Percentiles rank a stretch among this genome's conserved stretches.
phyloP scores from a whole-genome alignment of 495 filamentous ascomycete genomes.

The Beverwykella pulmonaria region DNA sequence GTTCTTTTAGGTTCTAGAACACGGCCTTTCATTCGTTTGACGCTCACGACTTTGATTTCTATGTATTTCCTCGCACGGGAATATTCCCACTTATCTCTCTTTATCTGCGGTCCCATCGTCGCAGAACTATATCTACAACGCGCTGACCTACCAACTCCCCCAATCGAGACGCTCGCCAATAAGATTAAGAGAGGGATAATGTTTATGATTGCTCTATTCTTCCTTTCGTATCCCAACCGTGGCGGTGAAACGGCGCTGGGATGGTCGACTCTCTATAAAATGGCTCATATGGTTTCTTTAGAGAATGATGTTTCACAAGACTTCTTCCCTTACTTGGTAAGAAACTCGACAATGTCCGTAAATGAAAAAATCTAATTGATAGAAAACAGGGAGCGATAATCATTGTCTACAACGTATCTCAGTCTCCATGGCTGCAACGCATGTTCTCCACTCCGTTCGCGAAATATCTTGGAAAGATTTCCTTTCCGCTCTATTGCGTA shows the following conservation, averaged over 20 bases:
- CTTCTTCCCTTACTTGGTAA: not conserved
- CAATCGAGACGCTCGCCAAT: not conserved
- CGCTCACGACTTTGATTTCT: not conserved
- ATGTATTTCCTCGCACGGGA: not conserved
- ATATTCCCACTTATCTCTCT: not conserved
- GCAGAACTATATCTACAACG: not conserved
- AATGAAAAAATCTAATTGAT: no score
- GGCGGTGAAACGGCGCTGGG: not conserved
- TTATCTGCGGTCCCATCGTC: not conserved
- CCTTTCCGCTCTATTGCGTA: slow-evolving; percentile 57
- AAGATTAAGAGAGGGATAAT: not conserved
- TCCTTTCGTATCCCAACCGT: not conserved
- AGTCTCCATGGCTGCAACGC: not conserved
- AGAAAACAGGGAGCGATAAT: not conserved
- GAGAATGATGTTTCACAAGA: not conserved
- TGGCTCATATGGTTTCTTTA: not conserved
- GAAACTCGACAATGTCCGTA: no score
- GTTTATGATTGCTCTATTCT: not conserved
- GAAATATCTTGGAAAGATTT: slow-evolving; percentile 56
- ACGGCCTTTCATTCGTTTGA: not conserved
- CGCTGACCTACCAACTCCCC: not conserved
- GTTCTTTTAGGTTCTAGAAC: not conserved
- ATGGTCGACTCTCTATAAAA: not conserved
- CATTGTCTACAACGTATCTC: not conserved
- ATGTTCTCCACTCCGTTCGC: slow-evolving; percentile 24